Evolutionary conservation across 139 green algal genomes (phyloP), one percentile per base, ranked within the genome.

Genomic region (Picochlorum sp.): DNA sequence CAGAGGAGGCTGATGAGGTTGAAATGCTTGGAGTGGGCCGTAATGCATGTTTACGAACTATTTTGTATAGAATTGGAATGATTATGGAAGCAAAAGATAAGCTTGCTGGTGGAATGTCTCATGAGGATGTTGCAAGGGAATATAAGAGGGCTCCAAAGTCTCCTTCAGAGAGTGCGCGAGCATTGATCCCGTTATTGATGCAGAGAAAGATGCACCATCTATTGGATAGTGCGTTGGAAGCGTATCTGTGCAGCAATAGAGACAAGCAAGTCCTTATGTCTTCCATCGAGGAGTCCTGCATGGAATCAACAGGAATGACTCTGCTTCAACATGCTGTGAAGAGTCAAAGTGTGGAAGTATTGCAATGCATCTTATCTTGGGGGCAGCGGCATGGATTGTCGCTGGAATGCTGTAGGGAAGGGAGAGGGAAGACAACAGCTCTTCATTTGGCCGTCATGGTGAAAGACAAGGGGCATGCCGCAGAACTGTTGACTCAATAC

Each of bases 361-460:
- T 77, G 23, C 1, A 18, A 6, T 21, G 60, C 24, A 23, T 82
- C 54, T 38, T 82, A 21, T 31, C 30, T 4, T 80, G 71, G 71
- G 71, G 59, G 3, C 60, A 55, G 6, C 37, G 24, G 8, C 28
- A 58, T 18, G 60, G 70, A 45, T 49, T 62, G 18, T 31, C 51
- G 2, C 73, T 72, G 62, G 61, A 65, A 16, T 54, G 70, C 20
- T 70, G 75, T 8, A 64, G 66, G 15, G 20, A 30, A 16, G 51
- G 51, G 7, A 31, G 13, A 13, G 41, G 45, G 8, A 70, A 71
- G 21, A 45, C 83, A 11, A 77, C 77, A 9, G 47, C 76, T 1
- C 54, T 84, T 50, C 77, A 84, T 49, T 65, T 84, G 31, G 67
- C 77, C 23, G 74, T 67, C 4, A 61, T 83, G 15, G 52, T 81